Conservation (phyloP, 2,329 filamentous ascomycete genomes). For the Fusarium phyllophilum region DNA sequence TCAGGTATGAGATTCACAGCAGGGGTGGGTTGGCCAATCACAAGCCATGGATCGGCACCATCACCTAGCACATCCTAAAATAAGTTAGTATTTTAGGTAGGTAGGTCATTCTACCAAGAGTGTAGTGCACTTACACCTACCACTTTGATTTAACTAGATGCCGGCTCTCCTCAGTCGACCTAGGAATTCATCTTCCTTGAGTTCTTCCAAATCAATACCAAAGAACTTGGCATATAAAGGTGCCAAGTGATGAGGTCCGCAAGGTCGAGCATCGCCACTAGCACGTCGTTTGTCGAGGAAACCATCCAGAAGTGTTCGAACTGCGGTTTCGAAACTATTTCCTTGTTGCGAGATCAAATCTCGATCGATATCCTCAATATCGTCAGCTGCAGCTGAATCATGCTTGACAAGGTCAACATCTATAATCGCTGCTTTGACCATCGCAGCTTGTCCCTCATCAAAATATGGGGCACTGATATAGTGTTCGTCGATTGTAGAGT, state of each 20-base stretch:
- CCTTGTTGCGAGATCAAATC: neutral
- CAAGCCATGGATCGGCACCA: neutral
- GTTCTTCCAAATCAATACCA: neutral
- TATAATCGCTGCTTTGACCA: neutral
- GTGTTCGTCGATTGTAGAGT: neutral
- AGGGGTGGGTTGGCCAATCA: conserved; percentile 11
- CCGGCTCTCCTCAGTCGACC: neutral
- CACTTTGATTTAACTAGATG: neutral
- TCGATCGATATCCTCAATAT: neutral
- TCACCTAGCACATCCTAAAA: neutral
- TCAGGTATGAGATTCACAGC: conserved; percentile 34
- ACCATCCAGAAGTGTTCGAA: neutral
- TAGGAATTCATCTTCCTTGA: neutral
- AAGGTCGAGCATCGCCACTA: conserved; percentile 6
- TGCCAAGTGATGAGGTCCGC: conserved; percentile 3
- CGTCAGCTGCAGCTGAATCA: neutral
- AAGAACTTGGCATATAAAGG: neutral
- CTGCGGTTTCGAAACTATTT: neutral
- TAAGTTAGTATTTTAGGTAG: neutral
- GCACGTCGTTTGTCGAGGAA: conserved; percentile 1
- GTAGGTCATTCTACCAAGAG: neutral
- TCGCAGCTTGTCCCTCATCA: neutral
- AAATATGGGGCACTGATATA: conserved; percentile 5
- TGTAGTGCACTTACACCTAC: neutral
- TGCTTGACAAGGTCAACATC: neutral